Evolutionary conservation across 2,329 filamentous ascomycete genomes (phyloP).

Genomic region (Cadophora gregata): DNA sequence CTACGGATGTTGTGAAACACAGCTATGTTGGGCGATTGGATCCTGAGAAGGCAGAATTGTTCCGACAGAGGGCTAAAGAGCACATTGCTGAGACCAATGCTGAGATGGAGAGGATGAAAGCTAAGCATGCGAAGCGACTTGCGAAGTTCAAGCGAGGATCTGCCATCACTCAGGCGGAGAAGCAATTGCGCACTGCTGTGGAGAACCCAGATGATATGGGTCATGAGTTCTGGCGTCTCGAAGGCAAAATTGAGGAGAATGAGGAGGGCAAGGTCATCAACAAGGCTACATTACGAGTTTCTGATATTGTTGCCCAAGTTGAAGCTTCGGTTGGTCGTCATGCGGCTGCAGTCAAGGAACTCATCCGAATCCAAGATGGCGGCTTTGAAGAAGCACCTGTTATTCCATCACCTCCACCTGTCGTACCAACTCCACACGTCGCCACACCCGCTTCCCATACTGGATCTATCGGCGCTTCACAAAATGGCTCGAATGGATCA

Average conservation of each 20-base stretch:
- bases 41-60: constrained; percentile 79
- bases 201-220: constrained; percentile 60
- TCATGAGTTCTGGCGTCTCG: constrained; percentile 67
- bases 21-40: constrained; percentile 66
- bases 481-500: constrained; percentile 61
- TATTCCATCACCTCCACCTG: constrained; percentile 33
- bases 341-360: constrained; percentile 66
- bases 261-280: constrained; percentile 35
- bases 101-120: constrained; percentile 86
- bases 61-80: constrained; percentile 77
- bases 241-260: constrained; percentile 60
- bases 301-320: constrained; percentile 77
- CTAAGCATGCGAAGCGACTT: constrained; percentile 77
- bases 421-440: constrained; percentile 40
- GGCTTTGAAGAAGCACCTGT: constrained; percentile 65
- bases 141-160: constrained; percentile 75
- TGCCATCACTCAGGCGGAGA: constrained; percentile 74
- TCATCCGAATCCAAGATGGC: constrained; percentile 78
- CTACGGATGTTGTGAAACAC: constrained; percentile 36
- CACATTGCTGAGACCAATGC: constrained; percentile 75
- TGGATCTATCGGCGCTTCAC: constrained; percentile 49
- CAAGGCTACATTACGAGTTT: constrained; percentile 57
- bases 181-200: constrained; percentile 71
- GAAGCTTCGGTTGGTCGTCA: constrained; percentile 73
- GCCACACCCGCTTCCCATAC: constrained; percentile 61